These are phyloP conservation scores for Ettlia oleoabundans DNA, from an alignment of 139 green algal species.

Conservation along the genomic window DNA sequence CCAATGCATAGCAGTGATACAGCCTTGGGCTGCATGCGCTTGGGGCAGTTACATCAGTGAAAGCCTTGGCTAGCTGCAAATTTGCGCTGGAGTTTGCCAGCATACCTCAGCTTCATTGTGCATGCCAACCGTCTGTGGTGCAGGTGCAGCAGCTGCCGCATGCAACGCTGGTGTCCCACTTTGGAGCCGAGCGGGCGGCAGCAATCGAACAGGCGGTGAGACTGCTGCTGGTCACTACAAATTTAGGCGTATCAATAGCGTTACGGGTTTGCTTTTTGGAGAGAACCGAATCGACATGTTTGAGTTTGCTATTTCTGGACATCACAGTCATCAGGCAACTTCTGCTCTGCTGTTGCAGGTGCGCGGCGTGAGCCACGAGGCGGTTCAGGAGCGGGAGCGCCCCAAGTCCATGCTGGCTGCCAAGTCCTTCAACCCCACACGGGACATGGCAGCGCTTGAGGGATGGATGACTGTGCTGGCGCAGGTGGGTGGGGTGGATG, in stretches of 20 bases:
- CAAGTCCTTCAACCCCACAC: slow-evolving; percentile 82
- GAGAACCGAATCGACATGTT: no score
- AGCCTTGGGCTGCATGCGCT: no score
- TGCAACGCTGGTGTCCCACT: slow-evolving; percentile 48
- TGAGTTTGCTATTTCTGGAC: no score
- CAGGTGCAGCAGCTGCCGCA: slow-evolving; percentile 50
- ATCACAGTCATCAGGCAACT: background rate
- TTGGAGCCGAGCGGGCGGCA: slow-evolving; percentile 44
- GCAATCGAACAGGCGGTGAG: slow-evolving; percentile 49
- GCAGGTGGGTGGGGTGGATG: slow-evolving; percentile 22
- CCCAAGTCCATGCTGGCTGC: slow-evolving; percentile 75
- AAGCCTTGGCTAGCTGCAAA: no score
- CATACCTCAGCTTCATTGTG: no score
- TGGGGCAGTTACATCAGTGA: no score
- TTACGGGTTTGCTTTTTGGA: no score
- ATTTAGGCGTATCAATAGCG: no score
- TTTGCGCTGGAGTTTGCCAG: no score
- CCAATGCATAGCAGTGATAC: no score
- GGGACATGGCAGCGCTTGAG: slow-evolving; percentile 40
- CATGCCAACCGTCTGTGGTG: no score
- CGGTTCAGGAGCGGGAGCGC: slow-evolving; percentile 48
- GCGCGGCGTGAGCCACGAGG: slow-evolving; percentile 25
- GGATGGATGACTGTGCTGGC: slow-evolving; percentile 77
- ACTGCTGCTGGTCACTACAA: background rate
- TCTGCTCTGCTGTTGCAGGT: slow-evolving; percentile 4